Base-by-base conservation (phyloP, 2,329 filamentous ascomycete genomes). In the Bipolaris oryzae region DNA sequence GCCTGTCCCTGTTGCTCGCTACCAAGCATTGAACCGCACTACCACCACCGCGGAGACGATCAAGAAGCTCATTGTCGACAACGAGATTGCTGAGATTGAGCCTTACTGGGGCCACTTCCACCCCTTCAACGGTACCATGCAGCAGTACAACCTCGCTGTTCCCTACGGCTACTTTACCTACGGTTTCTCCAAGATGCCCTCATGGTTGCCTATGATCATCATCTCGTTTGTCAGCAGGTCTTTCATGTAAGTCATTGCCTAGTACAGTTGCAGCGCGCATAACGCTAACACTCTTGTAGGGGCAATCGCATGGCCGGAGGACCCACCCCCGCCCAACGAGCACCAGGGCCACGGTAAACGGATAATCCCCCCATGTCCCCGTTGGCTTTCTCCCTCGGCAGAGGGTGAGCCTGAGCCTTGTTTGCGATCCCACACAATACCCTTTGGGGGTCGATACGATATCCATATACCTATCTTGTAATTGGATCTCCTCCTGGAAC, bases 191-290 rank as follows among this genome's bases (percentile, higher is more conserved):
- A 78, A 81, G 74, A 80, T 88, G 63, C 86, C 86, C 3, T 86
- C 82, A 66, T 94, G 90, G 90, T 77, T 86, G 53, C 87, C 92
- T 71, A 93, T 94, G 90, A 82, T 94, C 65, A 73, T 85, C 46
- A 82, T 94, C 66, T 90, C 88, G 50, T 87, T 93, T 74, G 70
- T 89, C 62, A 91, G 87, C 82, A 84, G 90, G 72, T 84, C 81
- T 55, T 84, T 93, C 76, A 92, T 93, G 90, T 92, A 80, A 84
- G 89, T 52, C 4, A 52, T 35, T 42, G 42, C 16, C 48, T 21
- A 37, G 28, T 21, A 18, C 46, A 46, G 37, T 39, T 37, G 33
- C n/a, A 11, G 42, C 45, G 42, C 25, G 15, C 13, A 7, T 11
- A 48, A 33, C 7, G 33, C 54, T 57, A 38, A 58, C 46, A 9